Percentiles rank a stretch among this genome's conserved stretches.
Conservation (phyloP, 495 filamentous ascomycete genomes). For the Rhypophila decipiens region DNA sequence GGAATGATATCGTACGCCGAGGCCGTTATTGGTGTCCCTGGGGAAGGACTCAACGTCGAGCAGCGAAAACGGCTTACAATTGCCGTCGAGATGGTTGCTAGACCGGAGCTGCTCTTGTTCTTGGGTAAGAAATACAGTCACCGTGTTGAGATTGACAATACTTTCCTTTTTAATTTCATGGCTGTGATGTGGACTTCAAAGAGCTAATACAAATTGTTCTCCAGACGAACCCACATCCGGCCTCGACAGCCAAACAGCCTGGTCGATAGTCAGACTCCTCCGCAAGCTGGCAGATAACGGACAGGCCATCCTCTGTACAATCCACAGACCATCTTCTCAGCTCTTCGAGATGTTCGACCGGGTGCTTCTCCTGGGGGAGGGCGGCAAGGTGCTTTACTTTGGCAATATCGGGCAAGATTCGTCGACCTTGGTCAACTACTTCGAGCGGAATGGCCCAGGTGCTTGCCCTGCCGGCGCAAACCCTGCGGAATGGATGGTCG, state of each 20-base stretch:
- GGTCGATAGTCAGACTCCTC: slow-evolving; percentile 71
- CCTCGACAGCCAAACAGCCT: slow-evolving; percentile 78
- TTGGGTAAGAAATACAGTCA: too few relatives aligned
- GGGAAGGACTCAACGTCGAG: slow-evolving; percentile 45
- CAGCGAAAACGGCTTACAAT: slow-evolving; percentile 66
- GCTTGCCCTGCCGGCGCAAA: slow-evolving; percentile 63
- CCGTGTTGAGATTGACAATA: too few relatives aligned
- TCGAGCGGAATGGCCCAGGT: slow-evolving; percentile 62
- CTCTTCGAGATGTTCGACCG: slow-evolving; percentile 72
- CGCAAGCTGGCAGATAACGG: slow-evolving; percentile 75
- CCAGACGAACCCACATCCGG: slow-evolving; percentile 80
- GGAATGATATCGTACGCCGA: slow-evolving; percentile 73
- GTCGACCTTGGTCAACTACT: slow-evolving; percentile 30
- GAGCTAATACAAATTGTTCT: too few relatives aligned
- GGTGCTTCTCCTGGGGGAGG: slow-evolving; percentile 57
- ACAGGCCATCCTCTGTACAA: slow-evolving; percentile 67
- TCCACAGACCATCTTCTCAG: slow-evolving; percentile 69
- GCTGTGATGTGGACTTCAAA: too few relatives aligned
- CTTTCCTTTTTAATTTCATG: too few relatives aligned
- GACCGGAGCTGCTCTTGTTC: slow-evolving; percentile 70
- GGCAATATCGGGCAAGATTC: slow-evolving; percentile 47
- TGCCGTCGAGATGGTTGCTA: slow-evolving; percentile 84
- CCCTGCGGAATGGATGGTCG: slow-evolving; percentile 73
- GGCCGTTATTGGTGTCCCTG: slow-evolving; percentile 72
- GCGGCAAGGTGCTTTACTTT: slow-evolving; percentile 64